Percentiles rank a stretch among this genome's conserved stretches.
These are phyloP conservation scores for Neoboletus magnificus DNA, from an alignment of 768 basidiomycete species.

Conservation along the genomic window DNA sequence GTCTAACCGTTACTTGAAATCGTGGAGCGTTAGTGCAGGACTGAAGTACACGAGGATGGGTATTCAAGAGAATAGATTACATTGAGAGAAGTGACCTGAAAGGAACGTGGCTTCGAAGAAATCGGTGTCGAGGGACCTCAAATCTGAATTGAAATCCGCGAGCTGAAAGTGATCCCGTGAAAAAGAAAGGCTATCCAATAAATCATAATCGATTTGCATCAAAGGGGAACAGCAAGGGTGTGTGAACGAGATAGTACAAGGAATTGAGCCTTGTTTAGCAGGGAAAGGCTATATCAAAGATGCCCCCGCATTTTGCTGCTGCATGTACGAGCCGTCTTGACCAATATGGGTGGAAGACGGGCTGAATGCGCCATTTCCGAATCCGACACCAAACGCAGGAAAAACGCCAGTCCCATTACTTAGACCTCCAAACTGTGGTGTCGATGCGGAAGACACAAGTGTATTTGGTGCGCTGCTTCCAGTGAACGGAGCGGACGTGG, in stretches of 20 bases:
- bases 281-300: conserved; percentile 45
- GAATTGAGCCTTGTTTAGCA: conserved; percentile 8
- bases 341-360: conserved; percentile 18
- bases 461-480: conserved; percentile 1
- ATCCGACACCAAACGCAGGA: conserved; percentile 10
- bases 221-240: background rate
- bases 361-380: conserved; percentile 24
- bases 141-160: conserved; percentile 10
- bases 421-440: conserved; percentile 24
- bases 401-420: conserved; percentile 6
- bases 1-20: background rate
- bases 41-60: conserved; percentile 9
- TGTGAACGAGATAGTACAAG: background rate
- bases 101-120: conserved; percentile 7
- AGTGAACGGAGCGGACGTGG: conserved; percentile 23
- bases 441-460: conserved; percentile 24
- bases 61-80: conserved; percentile 27
- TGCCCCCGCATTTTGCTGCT: conserved; percentile 43
- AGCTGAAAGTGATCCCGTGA: background rate
- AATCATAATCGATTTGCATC: background rate
- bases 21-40: background rate
- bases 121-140: conserved; percentile 3
- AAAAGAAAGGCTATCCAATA: conserved; percentile 3
- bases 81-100: background rate
- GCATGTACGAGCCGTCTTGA: conserved; percentile 21